phyloP scores from a whole-genome alignment of 2,329 filamentous ascomycete genomes.

The Fusarium sp. region DNA sequence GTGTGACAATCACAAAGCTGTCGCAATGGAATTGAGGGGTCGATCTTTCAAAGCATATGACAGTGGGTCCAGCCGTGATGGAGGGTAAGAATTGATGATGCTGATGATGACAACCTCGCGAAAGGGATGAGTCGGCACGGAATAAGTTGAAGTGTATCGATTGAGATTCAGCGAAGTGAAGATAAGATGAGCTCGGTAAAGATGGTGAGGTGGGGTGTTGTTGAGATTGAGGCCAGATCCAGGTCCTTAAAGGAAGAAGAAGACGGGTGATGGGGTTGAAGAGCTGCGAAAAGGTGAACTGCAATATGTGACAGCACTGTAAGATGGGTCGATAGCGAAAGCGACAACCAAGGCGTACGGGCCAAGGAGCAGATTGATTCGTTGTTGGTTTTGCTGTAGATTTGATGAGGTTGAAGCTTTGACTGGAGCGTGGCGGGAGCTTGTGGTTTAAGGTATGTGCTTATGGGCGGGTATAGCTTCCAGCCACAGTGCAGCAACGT shows the following conservation, averaged over 20 bases:
- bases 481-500: slow-evolving; percentile 23
- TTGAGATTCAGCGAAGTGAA: slow-evolving; percentile 11
- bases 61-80: slow-evolving; percentile 26
- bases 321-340: slow-evolving; percentile 27
- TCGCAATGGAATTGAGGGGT: slow-evolving; percentile 33
- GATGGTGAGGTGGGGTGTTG: slow-evolving; percentile 38
- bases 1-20: slow-evolving; percentile 18
- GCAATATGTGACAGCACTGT: slow-evolving; percentile 15
- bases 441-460: neutral
- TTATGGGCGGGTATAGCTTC: neutral
- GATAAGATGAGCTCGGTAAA: slow-evolving; percentile 8
- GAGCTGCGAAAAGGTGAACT: slow-evolving; percentile 15
- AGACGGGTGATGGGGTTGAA: slow-evolving; percentile 15
- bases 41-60: slow-evolving; percentile 33
- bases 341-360: slow-evolving; percentile 17
- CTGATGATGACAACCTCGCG: slow-evolving; percentile 18
- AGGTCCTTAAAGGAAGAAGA: slow-evolving; percentile 22
- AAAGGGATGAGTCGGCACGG: slow-evolving; percentile 12
- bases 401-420: slow-evolving; percentile 39
- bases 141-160: slow-evolving; percentile 3
- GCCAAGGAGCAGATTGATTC: slow-evolving; percentile 19
- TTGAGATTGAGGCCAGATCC: slow-evolving; percentile 36
- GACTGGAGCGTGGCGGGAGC: slow-evolving; percentile 28
- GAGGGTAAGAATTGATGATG: slow-evolving; percentile 4
- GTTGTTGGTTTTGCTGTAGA: slow-evolving; percentile 23